A percentile compares a stretch with the other conserved stretches of the same genome.
Conservation (phyloP, 306 rosid species). For the Acacia melanoxylon region DNA sequence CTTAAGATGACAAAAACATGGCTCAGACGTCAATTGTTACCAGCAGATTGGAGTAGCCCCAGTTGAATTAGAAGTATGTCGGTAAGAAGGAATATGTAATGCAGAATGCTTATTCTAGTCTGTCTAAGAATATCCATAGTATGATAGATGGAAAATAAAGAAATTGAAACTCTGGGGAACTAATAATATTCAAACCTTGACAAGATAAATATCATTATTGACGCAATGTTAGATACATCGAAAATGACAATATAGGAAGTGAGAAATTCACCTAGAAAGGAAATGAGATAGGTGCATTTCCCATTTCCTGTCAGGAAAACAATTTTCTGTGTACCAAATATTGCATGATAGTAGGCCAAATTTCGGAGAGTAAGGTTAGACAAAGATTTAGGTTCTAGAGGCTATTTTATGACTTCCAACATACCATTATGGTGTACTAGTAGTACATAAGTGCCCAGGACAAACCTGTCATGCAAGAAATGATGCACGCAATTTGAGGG, state of each 20-base stretch:
- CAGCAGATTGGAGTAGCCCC: not conserved
- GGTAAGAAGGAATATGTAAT: not conserved
- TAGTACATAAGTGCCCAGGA: not conserved
- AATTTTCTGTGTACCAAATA: not conserved
- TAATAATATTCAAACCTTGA: not conserved
- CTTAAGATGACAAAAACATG: not conserved
- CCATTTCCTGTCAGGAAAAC: not conserved
- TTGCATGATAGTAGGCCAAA: not conserved
- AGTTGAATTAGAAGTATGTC: not conserved
- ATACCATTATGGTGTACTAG: not conserved
- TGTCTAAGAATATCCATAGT: not conserved
- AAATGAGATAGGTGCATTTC: not conserved
- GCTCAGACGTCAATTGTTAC: not conserved
- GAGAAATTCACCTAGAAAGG: not conserved
- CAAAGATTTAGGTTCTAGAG: not conserved
- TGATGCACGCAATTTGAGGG: not conserved
- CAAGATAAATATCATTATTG: not conserved
- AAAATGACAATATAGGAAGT: not conserved
- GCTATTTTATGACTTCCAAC: not conserved
- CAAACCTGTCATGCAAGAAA: not conserved
- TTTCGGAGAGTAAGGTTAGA: not conserved
- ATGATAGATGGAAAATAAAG: not conserved
- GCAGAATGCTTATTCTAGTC: not conserved
- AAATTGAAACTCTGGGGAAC: not conserved
- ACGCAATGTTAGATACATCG: not conserved